Evolutionary conservation across 768 basidiomycete genomes (phyloP).

Genomic region (Mycena indigotica): DNA sequence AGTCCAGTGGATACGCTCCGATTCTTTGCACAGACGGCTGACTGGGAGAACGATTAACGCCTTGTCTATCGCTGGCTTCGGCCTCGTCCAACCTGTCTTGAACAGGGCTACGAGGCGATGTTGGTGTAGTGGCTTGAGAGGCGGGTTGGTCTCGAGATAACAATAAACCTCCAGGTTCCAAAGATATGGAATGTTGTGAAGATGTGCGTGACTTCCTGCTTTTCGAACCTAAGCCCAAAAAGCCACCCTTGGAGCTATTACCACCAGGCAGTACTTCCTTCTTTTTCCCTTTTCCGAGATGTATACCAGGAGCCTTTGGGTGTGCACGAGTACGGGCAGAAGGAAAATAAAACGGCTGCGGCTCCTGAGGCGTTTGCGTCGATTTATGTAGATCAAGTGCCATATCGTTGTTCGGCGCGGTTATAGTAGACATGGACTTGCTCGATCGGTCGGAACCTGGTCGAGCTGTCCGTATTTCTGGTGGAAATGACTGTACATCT

Average conservation of each 20-base stretch:
- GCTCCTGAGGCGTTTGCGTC: slow-evolving; percentile 1
- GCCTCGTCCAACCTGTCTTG: background rate
- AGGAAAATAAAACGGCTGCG: slow-evolving; percentile 17
- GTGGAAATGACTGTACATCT: too few species aligned
- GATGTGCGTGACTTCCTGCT: slow-evolving; percentile 2
- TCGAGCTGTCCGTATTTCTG: too few species aligned
- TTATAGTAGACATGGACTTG: too few species aligned
- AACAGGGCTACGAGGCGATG: background rate
- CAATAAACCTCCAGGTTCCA: background rate
- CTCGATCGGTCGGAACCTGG: too few species aligned
- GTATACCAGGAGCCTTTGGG: slow-evolving; percentile 16
- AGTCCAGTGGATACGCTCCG: slow-evolving; percentile 26
- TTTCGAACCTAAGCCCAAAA: slow-evolving; percentile 5
- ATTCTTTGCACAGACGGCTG: background rate
- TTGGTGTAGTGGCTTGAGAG: background rate
- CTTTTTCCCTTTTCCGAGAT: slow-evolving; percentile 19
- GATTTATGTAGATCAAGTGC: slow-evolving; percentile 3
- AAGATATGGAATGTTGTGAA: background rate
- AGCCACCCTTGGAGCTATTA: background rate
- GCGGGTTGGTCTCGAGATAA: background rate
- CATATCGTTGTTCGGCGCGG: too few species aligned
- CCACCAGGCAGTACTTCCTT: slow-evolving; percentile 6
- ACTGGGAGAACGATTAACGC: background rate
- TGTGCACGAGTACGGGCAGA: slow-evolving; percentile 21
- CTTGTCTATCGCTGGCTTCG: background rate